Evolutionary conservation across 108 stramenopile species (phyloP).

Genomic region (Cylindrotheca fusiformis): DNA sequence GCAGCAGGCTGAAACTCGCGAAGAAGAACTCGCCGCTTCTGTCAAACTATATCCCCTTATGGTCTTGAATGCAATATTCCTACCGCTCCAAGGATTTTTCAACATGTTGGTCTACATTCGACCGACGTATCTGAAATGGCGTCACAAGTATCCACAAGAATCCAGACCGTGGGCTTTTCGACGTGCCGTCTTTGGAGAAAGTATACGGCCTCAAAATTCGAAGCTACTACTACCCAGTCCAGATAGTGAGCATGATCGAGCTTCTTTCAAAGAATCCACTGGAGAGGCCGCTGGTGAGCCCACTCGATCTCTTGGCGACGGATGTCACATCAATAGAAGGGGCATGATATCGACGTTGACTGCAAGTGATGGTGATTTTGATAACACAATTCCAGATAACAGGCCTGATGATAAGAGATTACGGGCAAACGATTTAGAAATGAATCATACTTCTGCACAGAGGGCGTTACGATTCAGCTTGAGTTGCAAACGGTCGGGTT

Average conservation of each 20-base stretch:
- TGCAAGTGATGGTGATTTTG: background rate
- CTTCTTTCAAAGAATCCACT: background rate
- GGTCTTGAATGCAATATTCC: conserved; percentile 29
- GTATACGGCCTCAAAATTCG: too few relatives aligned
- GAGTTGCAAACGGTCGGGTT: background rate
- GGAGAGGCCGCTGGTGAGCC: background rate
- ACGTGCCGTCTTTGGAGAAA: background rate
- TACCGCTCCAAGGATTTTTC: conserved; percentile 29
- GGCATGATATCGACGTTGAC: background rate
- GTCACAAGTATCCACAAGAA: background rate
- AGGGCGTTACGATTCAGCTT: background rate
- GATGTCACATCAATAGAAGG: background rate
- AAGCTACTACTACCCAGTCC: too few relatives aligned
- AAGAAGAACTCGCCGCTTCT: background rate
- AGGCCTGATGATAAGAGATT: background rate
- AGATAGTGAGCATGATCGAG: background rate
- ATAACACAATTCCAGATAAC: background rate
- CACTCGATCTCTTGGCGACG: background rate
- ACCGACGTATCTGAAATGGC: conserved; percentile 25
- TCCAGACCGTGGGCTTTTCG: background rate
- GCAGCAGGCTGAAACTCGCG: background rate
- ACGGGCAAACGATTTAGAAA: background rate
- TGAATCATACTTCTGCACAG: background rate
- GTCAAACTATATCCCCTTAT: conserved; percentile 16
- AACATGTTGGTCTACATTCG: conserved; percentile 26